A percentile compares a stretch with the other conserved stretches of the same genome.
These are phyloP conservation scores for Lentinula aciculospora DNA, from an alignment of 768 basidiomycete genomes.

Conservation along the genomic window DNA sequence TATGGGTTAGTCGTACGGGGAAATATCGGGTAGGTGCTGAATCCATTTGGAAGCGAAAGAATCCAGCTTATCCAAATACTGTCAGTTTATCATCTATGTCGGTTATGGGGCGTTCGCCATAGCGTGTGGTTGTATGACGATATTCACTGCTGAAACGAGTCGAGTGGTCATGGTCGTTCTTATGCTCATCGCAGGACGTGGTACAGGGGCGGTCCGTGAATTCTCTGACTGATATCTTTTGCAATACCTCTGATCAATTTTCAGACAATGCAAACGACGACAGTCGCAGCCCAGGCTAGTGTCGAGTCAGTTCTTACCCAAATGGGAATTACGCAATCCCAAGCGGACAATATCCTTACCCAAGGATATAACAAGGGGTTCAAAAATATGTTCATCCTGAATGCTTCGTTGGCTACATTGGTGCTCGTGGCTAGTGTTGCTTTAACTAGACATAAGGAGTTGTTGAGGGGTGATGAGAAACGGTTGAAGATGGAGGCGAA, in stretches of 20 bases:
- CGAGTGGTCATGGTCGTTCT: conserved; percentile 50
- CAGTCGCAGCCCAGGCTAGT: conserved; percentile 68
- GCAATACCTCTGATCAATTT: background rate
- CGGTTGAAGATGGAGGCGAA: conserved; percentile 23
- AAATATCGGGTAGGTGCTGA: conserved; percentile 42
- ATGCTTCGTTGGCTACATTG: conserved; percentile 46
- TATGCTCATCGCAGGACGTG: conserved; percentile 55
- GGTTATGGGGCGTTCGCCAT: conserved; percentile 70
- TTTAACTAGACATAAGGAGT: conserved; percentile 57
- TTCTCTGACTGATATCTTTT: too few species aligned
- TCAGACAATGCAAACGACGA: conserved; percentile 57
- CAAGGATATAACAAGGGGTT: conserved; percentile 55
- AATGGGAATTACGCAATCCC: conserved; percentile 6
- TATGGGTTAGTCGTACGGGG: conserved; percentile 61
- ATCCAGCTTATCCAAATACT: background rate
- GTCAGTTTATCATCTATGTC: conserved; percentile 48
- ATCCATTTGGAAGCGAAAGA: background rate
- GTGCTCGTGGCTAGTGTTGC: conserved; percentile 50
- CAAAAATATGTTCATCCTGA: conserved; percentile 52
- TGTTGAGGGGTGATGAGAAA: conserved; percentile 55
- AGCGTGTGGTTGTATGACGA: conserved; percentile 64
- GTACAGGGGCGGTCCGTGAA: conserved; percentile 44
- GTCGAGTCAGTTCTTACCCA: conserved; percentile 37
- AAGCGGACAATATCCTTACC: conserved; percentile 27
- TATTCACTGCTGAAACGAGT: conserved; percentile 42